Evolutionary conservation across 2,329 filamentous ascomycete genomes (phyloP), one percentile per base, ranked within the genome.

Genomic region (Xylaria multiplex): DNA sequence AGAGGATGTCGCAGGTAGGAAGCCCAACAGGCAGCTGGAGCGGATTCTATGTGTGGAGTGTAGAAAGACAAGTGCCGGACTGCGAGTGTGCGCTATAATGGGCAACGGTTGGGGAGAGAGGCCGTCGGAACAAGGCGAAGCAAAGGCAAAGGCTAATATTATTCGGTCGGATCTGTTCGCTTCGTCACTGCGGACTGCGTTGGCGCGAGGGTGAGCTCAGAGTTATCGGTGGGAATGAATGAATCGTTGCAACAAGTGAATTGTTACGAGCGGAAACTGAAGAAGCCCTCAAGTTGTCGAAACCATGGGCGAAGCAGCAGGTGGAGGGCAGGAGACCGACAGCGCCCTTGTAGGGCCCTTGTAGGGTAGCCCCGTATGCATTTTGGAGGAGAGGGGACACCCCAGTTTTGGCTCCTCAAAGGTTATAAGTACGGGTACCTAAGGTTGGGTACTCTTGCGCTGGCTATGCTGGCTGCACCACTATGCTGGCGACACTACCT

Each of bases 341-440:
- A 57, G 58, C 37, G 57, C 61, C 52, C 65, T 27, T 14, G 62
- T 62, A 59, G 57, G 48, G 53, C 58, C 60, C 64, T 64, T 37
- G 45, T 57, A 49, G 52, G 59, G 58, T 52, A 50, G 40, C 52
- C 58, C 62, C 59, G 43, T 59, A 35, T 37, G 32, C 43, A 53
- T 53, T 54, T 67, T 49, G 58, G 54, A 61, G 62, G 65, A 69
- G 67, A 69, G 67, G 65, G 65, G 62, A 58, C 27, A 61, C 48
- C 65, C 59, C 56, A 58, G 59, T 65, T 53, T 46, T 4, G 42
- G 48, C 27, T 52, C 46, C 60, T 30, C 30, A 24, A 56, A 59
- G 64, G 50, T 58, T 37, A 58, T 40, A 40, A 40, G 37, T 40
- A 40, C 2, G 19, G 27, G 30, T 59, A 64, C 37, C 46, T 59